These are phyloP conservation scores for Friedmanniomyces endolithicus DNA, from an alignment of 495 filamentous ascomycete genomes.

Conservation along the genomic window DNA sequence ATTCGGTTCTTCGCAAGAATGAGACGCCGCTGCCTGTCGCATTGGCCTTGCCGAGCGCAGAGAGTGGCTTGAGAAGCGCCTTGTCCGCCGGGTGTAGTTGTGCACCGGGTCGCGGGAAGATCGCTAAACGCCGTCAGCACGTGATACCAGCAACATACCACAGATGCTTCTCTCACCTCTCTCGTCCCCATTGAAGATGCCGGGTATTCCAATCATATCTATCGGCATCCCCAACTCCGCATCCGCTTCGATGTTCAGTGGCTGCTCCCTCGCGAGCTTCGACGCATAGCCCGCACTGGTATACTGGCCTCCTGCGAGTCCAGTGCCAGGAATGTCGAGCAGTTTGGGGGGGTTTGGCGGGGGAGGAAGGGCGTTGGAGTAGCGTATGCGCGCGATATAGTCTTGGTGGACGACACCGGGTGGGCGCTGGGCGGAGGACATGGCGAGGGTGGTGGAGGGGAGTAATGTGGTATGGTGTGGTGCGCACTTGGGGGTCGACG, in stretches of 20 bases:
- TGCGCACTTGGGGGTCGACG: not conserved
- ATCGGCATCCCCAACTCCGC: conserved; percentile 95
- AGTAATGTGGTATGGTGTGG: not conserved
- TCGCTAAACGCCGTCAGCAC: conserved; percentile 44
- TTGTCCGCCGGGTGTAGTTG: conserved; percentile 66
- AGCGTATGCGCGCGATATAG: conserved; percentile 88
- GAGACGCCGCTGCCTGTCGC: conserved; percentile 41
- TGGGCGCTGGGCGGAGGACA: conserved; percentile 17
- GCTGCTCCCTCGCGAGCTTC: conserved; percentile 73
- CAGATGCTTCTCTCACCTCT: conserved; percentile 51
- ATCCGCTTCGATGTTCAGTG: conserved; percentile 93
- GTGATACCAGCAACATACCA: not conserved
- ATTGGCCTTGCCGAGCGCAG: conserved; percentile 60
- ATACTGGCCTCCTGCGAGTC: conserved; percentile 67
- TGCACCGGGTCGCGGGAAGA: conserved; percentile 40
- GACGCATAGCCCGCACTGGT: conserved; percentile 79
- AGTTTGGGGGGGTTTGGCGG: conserved; percentile 90
- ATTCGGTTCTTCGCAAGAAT: conserved; percentile 92
- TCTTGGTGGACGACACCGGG: conserved; percentile 53
- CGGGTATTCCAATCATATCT: conserved; percentile 86
- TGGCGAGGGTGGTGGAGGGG: conserved; percentile 2
- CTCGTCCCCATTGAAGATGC: conserved; percentile 90
- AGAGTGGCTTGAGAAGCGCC: conserved; percentile 62
- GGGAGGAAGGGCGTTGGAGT: conserved; percentile 86
- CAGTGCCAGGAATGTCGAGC: conserved; percentile 87